Base-by-base conservation (phyloP, 2,329 filamentous ascomycete genomes). In the Exophiala lecanii-corni region DNA sequence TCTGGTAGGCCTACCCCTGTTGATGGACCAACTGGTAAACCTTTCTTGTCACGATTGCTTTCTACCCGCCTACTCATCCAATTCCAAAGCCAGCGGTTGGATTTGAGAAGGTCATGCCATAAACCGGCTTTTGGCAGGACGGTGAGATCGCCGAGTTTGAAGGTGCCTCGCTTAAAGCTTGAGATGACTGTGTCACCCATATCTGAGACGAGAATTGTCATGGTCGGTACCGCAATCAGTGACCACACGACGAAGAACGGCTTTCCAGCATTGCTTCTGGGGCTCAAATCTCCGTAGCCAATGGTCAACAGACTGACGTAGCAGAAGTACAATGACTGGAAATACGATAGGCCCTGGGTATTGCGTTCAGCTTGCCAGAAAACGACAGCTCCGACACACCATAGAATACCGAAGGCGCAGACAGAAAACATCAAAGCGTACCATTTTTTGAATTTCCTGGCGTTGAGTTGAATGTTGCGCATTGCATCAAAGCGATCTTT, bases 221-320 rank as follows among this genome's bases (percentile, higher is more conserved):
- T 89, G 2, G 86, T 89, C 0, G 89, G 89, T 2, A 95, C 73
- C 0, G 89, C 88, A 18, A 95, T 74, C 1, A 96, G 63, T 10
- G 82, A 86, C 89, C 89, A 96, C 43, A 95, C 82, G n/a, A 96
- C 86, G 57, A 94, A 96, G 61, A 95, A 94, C 0, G 86, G 79
- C 41, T 86, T 82, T 1, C 86, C 87, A 0, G 81, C 75, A 51
- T 89, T 89, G 2, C 82, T 86, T n/a, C 80, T 70, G 0, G 88
- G 88, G 1, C 81, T 79, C 4, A 83, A 63, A 53, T 94, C 88
- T 3, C 89, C 89, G 55, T 94, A 95, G 1, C 89, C 89, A 26
- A 95, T 86, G 0, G 89, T 95, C 2, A 89, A 72, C 17, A 95
- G 75, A 2, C 82, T 83, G 23, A 88, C 80, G 62, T 92, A 96